Conservation (phyloP, 345 rosid species). For the Eucalyptus guilfoylei region DNA sequence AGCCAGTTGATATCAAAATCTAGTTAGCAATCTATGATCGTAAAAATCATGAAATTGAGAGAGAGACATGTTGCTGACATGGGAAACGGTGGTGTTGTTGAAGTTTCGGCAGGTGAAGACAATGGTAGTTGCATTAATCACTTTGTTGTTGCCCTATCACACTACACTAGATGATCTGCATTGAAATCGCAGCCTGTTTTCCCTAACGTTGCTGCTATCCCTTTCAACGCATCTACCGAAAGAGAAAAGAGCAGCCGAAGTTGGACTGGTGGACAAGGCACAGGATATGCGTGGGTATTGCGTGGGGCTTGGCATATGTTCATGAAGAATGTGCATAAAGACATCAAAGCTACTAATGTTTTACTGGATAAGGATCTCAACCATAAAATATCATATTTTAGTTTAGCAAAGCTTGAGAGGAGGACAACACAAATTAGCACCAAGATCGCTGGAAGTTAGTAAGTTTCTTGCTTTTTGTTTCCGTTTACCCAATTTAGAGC, state of each 20-base stretch:
- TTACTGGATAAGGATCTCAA: background rate
- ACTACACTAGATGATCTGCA: background rate
- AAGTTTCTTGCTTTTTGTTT: background rate
- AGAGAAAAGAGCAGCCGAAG: background rate
- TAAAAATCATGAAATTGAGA: background rate
- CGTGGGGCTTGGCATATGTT: background rate
- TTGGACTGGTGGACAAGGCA: background rate
- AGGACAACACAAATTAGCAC: conserved; percentile 1
- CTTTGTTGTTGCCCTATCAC: background rate
- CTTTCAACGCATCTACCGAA: background rate
- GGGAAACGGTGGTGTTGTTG: background rate
- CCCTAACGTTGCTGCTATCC: background rate
- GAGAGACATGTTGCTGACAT: background rate
- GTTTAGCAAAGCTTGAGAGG: background rate
- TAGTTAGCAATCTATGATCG: background rate
- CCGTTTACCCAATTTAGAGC: background rate
- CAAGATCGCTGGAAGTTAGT: conserved; percentile 50
- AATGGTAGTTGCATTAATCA: too few relatives aligned
- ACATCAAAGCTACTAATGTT: background rate
- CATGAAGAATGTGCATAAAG: background rate
- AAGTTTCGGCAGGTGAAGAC: background rate
- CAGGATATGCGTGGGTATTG: background rate
- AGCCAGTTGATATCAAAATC: background rate
- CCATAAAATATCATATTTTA: background rate
- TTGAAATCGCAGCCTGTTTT: background rate